Evolutionary conservation across 1,284 basidiomycete species (phyloP), one percentile per base, ranked within the genome.

Genomic region (Wallemia hederae): DNA sequence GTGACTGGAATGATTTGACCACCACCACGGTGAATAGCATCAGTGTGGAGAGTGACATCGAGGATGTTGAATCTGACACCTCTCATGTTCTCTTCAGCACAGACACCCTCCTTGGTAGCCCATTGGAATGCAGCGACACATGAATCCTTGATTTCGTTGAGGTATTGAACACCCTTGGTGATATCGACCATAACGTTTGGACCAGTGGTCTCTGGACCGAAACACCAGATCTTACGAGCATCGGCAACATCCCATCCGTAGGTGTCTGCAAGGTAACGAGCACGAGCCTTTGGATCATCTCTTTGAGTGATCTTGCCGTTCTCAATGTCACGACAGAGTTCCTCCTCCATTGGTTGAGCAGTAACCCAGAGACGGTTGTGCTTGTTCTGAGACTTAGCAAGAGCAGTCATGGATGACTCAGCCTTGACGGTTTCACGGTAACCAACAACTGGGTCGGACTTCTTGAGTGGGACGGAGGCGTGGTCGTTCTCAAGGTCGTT

Each of bases 331-430:
- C 80, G 79, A 66, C 88, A 82, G 63, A 98, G 80, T 72, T 96
- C 90, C 71, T 98, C 94, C 34, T 86, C 88, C 64, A 98, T 72
- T 59, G 94, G 94, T 75, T 82, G 67, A 57, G 94, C 92, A 78
- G 89, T 90, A 66, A 84, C 80, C 73, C 83, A 98, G 64, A 98
- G 78, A 78, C 94, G 87, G 74, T 98, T 99, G 82, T 98, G 94
- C 81, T 99, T 99, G 80, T 99, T 98, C 77, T 97, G 94, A 60
- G 94, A 98, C 75, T 99, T 99, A 66, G 94, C 97, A 61, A 99
- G 78, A 55, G 94, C 94, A 65, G 87, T 82, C 70, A 98, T 97
- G 62, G 83, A 82, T 5, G 92, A 97, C 76, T 97, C 88, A 62
- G 88, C 76, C 76, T 85, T 88, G 72, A 98, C 91, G 24, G 92